Evolutionary conservation across 208 protist species (phyloP).

Genomic region (Leishmania major): DNA sequence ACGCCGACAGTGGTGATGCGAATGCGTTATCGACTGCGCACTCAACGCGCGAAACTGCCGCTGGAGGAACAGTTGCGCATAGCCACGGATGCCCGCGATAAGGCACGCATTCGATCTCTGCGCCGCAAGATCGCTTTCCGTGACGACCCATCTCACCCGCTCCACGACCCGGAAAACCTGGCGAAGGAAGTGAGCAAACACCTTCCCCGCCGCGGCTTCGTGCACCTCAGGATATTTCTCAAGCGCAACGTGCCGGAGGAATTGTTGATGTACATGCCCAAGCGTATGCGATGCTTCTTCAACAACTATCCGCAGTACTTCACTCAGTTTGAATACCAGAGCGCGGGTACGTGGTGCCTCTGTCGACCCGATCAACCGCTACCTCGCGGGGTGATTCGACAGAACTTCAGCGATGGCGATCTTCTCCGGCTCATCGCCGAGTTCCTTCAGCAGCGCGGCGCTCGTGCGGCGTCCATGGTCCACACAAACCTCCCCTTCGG

Average conservation of each 20-base stretch:
- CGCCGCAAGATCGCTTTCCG: conserved; percentile 85
- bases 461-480: conserved; percentile 43
- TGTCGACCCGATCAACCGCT: conserved; percentile 72
- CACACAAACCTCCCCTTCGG: conserved; percentile 73
- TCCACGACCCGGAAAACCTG: conserved; percentile 91
- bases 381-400: conserved; percentile 81
- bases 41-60: conserved; percentile 56
- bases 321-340: conserved; percentile 82
- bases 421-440: conserved; percentile 79
- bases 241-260: conserved; percentile 74
- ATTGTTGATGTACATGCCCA: conserved; percentile 73
- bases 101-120: conserved; percentile 61
- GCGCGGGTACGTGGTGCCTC: conserved; percentile 70
- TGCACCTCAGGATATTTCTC: conserved; percentile 66
- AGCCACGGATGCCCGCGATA: conserved; percentile 63
- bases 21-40: conserved; percentile 65
- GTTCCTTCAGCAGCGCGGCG: conserved; percentile 61
- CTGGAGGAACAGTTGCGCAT: conserved; percentile 87
- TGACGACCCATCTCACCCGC: conserved; percentile 82
- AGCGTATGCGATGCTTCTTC: conserved; percentile 80
- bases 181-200: conserved; percentile 77
- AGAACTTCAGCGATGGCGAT: conserved; percentile 80
- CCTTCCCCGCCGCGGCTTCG: conserved; percentile 75
- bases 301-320: conserved; percentile 87
- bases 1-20: conserved; percentile 79